Evolutionary conservation across 257 asterid species (phyloP).

Genomic region (Solanum sparsipilum): DNA sequence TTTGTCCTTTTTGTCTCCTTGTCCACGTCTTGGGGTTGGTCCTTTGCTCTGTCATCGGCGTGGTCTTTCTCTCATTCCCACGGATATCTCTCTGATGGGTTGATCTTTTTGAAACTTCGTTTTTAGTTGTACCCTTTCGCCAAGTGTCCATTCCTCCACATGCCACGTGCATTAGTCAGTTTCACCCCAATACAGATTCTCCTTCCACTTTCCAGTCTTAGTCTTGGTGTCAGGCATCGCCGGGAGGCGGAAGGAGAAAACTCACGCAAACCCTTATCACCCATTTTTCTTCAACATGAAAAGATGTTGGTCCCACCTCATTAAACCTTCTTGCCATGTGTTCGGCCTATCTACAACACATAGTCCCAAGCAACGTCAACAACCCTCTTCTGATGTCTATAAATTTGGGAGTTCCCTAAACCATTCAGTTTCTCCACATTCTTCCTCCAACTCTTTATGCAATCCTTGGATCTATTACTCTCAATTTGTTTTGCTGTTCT

Average conservation of each 20-base stretch:
- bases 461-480: not conserved
- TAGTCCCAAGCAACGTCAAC: not conserved
- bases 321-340: not conserved
- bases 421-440: not conserved
- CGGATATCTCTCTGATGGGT: not conserved
- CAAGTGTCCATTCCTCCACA: not conserved
- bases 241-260: not conserved
- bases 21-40: not conserved
- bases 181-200: not conserved
- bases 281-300: not conserved
- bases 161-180: not conserved
- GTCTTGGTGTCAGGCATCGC: not conserved
- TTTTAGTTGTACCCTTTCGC: not conserved
- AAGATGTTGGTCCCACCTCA: not conserved
- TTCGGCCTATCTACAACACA: not conserved
- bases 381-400: not conserved
- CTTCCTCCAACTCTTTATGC: not conserved
- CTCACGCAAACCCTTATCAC: not conserved
- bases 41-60: not conserved
- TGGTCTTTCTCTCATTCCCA: not conserved
- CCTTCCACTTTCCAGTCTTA: not conserved
- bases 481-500: not conserved
- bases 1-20: not conserved
- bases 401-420: not conserved
- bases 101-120: not conserved